Evolutionary conservation across 345 rosid species (phyloP).

Genomic region (Linum tenue): DNA sequence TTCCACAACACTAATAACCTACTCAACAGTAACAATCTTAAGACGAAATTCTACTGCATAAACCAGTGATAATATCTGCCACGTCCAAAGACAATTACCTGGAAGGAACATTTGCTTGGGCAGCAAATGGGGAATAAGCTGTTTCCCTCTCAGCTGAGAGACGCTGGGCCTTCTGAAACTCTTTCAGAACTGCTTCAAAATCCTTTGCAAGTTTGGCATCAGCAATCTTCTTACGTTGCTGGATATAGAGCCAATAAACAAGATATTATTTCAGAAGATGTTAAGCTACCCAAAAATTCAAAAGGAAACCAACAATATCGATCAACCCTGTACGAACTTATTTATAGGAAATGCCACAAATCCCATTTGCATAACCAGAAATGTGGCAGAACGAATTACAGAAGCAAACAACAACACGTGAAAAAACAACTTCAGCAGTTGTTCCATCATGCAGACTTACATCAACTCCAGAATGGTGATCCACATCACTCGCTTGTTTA

Average conservation of each 20-base stretch:
- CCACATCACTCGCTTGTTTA: conserved; percentile 79
- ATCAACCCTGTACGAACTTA: no score
- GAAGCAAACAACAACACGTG: not conserved
- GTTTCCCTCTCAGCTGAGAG: conserved; percentile 98
- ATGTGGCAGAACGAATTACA: no score
- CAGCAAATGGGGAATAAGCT: conserved; percentile 66
- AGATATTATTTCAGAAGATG: not conserved
- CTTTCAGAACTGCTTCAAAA: conserved; percentile 84
- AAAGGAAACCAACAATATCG: not conserved
- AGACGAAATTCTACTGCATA: not conserved
- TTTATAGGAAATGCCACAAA: no score
- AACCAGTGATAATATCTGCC: not conserved
- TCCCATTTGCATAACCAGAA: no score
- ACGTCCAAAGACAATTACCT: conserved; percentile 34
- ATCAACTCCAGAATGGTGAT: conserved; percentile 66
- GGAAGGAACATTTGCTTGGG: conserved; percentile 53
- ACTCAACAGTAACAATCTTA: not conserved
- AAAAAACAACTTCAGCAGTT: not conserved
- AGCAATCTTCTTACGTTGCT: conserved; percentile 83
- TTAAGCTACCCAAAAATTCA: no score
- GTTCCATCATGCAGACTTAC: conserved; percentile 15
- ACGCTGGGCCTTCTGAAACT: conserved; percentile 96
- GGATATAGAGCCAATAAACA: conserved; percentile 11
- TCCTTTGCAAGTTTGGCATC: conserved; percentile 98
- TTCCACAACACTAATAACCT: not conserved